Evolutionary conservation across 495 filamentous ascomycete genomes (phyloP).

Genomic region (Cudoniella acicularis): DNA sequence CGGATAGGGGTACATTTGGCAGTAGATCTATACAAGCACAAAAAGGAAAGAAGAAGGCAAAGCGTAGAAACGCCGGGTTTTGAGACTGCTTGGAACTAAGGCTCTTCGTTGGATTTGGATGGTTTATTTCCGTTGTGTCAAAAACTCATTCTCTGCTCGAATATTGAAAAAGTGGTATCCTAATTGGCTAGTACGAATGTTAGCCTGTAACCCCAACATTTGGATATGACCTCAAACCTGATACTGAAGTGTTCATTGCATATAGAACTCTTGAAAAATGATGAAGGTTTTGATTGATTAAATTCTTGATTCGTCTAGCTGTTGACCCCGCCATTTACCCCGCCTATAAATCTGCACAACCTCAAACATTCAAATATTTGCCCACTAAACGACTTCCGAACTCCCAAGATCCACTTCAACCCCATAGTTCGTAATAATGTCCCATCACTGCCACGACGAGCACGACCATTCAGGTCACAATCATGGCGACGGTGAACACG

Average conservation of each 20-base stretch:
- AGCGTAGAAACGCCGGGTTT: slow-evolving; percentile 22
- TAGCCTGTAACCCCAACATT: too few relatives aligned
- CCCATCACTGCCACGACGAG: slow-evolving; percentile 25
- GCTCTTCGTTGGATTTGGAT: too few relatives aligned
- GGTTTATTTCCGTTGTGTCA: too few relatives aligned
- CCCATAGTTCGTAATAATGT: background rate
- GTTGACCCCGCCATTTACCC: background rate
- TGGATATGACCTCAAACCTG: too few relatives aligned
- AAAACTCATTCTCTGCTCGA: too few relatives aligned
- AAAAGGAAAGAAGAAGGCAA: slow-evolving; percentile 28
- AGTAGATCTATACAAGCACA: slow-evolving; percentile 27
- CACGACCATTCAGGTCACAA: slow-evolving; percentile 30
- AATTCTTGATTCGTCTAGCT: background rate
- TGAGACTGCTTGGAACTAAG: background rate
- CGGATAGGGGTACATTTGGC: slow-evolving; percentile 34
- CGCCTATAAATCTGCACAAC: background rate
- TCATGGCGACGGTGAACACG: slow-evolving; percentile 39
- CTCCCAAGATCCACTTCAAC: too few relatives aligned
- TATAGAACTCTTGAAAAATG: too few relatives aligned
- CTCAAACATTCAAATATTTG: background rate
- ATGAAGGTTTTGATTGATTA: too few relatives aligned
- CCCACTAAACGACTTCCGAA: too few relatives aligned
- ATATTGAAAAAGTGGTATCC: too few relatives aligned
- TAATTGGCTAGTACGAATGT: too few relatives aligned
- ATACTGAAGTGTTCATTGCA: too few relatives aligned